Evolutionary conservation across 2,329 filamentous ascomycete species (phyloP).

Genomic region (Periconia digitata): DNA sequence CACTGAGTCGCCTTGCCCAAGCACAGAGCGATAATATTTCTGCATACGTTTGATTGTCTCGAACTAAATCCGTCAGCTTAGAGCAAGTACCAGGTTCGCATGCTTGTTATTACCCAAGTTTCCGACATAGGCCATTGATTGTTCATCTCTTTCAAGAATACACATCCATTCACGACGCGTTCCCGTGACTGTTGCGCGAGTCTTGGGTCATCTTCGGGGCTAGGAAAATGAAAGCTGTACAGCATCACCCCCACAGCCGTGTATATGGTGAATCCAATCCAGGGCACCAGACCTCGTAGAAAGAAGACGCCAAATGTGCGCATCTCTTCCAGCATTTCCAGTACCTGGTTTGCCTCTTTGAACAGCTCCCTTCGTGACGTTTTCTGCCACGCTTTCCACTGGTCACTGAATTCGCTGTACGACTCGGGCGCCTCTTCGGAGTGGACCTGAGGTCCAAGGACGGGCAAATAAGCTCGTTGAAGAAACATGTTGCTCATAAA

Average conservation of each 20-base stretch:
- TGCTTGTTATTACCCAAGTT: constrained; percentile 35
- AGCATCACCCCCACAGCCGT: constrained; percentile 45
- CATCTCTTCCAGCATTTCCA: constrained; percentile 47
- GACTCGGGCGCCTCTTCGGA: constrained; percentile 35
- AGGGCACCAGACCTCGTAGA: constrained; percentile 43
- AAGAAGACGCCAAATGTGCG: constrained; percentile 45
- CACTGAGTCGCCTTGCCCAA: constrained; percentile 36
- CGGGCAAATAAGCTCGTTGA: constrained; percentile 43
- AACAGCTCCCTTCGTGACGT: constrained; percentile 40
- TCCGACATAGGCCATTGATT: constrained; percentile 46
- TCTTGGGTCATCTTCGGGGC: constrained; percentile 36
- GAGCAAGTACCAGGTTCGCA: not conserved
- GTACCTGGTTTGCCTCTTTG: constrained; percentile 39
- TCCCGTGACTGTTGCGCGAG: constrained; percentile 36
- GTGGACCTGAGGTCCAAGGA: constrained; percentile 38
- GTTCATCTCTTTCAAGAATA: constrained; percentile 45
- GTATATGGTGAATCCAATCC: constrained; percentile 47
- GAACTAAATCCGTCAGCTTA: constrained; percentile 23
- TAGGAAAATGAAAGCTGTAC: constrained; percentile 43
- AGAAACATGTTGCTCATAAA: constrained; percentile 48
- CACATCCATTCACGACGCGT: constrained; percentile 40
- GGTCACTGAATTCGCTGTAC: constrained; percentile 34
- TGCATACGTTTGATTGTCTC: constrained; percentile 48
- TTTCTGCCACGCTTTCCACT: constrained; percentile 42
- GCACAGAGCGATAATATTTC: constrained; percentile 41